Percentiles rank a stretch among this genome's conserved stretches.
Conservation (phyloP, 352 stramenopile species). For the Globisporangium rhizosaccharum region DNA sequence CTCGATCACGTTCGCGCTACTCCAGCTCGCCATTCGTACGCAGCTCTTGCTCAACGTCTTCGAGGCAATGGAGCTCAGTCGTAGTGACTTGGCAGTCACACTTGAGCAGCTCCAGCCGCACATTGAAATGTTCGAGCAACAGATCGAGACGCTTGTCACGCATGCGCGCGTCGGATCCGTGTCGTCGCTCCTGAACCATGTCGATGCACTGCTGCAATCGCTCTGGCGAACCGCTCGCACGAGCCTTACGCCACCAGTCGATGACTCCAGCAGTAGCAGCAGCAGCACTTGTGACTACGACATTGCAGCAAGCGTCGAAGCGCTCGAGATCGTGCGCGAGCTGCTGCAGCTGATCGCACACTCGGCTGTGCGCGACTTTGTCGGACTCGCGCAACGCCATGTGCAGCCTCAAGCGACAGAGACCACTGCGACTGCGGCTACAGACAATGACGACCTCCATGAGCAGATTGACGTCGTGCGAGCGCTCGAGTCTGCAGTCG, state of each 20-base stretch:
- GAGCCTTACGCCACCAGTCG: not conserved
- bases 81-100: not conserved
- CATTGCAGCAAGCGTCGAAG: slow-evolving; percentile 7
- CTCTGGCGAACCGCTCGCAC: not conserved
- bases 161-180: slow-evolving; percentile 6
- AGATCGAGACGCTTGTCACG: not conserved
- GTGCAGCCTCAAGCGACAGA: not conserved
- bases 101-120: not conserved
- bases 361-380: slow-evolving; percentile 16
- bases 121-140: slow-evolving; percentile 2
- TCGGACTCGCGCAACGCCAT: not conserved
- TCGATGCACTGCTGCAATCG: not conserved
- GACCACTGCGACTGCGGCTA: not conserved
- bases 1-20: slow-evolving; percentile 19
- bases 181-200: slow-evolving; percentile 10
- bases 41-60: slow-evolving; percentile 12
- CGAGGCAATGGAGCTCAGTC: not conserved
- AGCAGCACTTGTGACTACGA: not conserved
- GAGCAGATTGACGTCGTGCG: slow-evolving; percentile 22
- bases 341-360: slow-evolving; percentile 20
- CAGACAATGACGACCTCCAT: not conserved
- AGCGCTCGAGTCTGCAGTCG: slow-evolving; percentile 23
- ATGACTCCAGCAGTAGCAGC: not conserved
- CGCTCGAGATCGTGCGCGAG: slow-evolving; percentile 16
- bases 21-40: slow-evolving; percentile 13